These are phyloP conservation scores for Mycena capillaripes DNA, from an alignment of 768 basidiomycete genomes.

Conservation along the genomic window DNA sequence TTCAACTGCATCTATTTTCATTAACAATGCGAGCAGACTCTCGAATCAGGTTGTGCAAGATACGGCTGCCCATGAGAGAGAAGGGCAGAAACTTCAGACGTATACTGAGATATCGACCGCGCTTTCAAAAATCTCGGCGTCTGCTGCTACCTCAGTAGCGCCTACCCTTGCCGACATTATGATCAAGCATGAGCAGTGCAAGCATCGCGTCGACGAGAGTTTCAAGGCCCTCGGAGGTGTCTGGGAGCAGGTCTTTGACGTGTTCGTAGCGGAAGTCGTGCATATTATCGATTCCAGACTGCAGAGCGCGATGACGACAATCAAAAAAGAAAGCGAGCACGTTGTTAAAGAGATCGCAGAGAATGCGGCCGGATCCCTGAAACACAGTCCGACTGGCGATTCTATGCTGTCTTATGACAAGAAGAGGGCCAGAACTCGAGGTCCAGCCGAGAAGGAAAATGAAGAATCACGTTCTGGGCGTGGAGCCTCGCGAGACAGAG, in stretches of 20 bases:
- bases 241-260: constrained; percentile 63
- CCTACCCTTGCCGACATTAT: constrained; percentile 63
- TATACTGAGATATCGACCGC: constrained; percentile 64
- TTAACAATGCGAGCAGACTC: constrained; percentile 47
- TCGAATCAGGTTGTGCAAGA: constrained; percentile 62
- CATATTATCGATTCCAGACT: constrained; percentile 51
- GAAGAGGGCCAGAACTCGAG: constrained; percentile 34
- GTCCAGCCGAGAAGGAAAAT: constrained; percentile 29
- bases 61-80: constrained; percentile 55
- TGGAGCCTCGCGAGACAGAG: constrained; percentile 34
- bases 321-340: constrained; percentile 48
- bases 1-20: constrained; percentile 29
- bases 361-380: constrained; percentile 23
- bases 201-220: constrained; percentile 56
- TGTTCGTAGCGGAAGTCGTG: constrained; percentile 57
- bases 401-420: constrained; percentile 7
- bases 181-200: constrained; percentile 56
- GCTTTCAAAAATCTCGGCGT: constrained; percentile 59
- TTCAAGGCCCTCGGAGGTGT: constrained; percentile 56
- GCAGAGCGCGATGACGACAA: constrained; percentile 48
- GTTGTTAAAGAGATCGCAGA: constrained; percentile 24
- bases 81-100: constrained; percentile 62
- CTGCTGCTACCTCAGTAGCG: constrained; percentile 57
- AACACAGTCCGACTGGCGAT: constrained; percentile 17
- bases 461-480: constrained; percentile 24